phyloP scores from a whole-genome alignment of 495 filamentous ascomycete genomes.

The Lepidopterella palustris region DNA sequence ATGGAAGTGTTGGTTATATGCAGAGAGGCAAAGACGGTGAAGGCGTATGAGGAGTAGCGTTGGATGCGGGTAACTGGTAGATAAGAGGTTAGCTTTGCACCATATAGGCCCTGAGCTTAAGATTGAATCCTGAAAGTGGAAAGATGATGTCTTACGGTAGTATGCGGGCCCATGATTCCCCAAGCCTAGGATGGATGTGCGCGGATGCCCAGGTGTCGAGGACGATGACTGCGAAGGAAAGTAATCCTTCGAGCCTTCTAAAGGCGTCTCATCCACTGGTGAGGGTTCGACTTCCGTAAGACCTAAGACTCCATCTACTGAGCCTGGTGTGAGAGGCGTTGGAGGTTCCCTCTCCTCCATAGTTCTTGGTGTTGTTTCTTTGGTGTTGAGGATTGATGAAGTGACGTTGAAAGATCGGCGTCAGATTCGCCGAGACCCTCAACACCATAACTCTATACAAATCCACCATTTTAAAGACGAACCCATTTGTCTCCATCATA shows the following conservation, averaged over 20 bases:
- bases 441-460: neutral
- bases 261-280: conserved; percentile 61
- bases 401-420: neutral
- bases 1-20: conserved; percentile 66
- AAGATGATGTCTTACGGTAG: conserved; percentile 26
- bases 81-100: neutral
- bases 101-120: neutral
- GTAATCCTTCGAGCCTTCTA: conserved; percentile 50
- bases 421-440: neutral
- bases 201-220: neutral
- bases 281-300: conserved; percentile 75
- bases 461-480: neutral
- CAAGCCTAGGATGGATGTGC: conserved; percentile 33
- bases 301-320: conserved; percentile 39
- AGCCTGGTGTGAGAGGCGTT: conserved; percentile 11
- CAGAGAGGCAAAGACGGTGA: conserved; percentile 66
- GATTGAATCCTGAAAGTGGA: neutral
- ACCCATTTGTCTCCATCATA: too few relatives aligned
- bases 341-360: neutral
- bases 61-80: conserved; percentile 68
- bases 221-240: conserved; percentile 36
- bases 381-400: conserved; percentile 4
- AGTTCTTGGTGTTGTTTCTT: conserved; percentile 1
- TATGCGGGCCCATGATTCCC: conserved; percentile 33
- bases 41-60: conserved; percentile 80